These are phyloP conservation scores for Ceratobasidium papillatum DNA, from an alignment of 1,284 basidiomycete genomes.

Conservation along the genomic window DNA sequence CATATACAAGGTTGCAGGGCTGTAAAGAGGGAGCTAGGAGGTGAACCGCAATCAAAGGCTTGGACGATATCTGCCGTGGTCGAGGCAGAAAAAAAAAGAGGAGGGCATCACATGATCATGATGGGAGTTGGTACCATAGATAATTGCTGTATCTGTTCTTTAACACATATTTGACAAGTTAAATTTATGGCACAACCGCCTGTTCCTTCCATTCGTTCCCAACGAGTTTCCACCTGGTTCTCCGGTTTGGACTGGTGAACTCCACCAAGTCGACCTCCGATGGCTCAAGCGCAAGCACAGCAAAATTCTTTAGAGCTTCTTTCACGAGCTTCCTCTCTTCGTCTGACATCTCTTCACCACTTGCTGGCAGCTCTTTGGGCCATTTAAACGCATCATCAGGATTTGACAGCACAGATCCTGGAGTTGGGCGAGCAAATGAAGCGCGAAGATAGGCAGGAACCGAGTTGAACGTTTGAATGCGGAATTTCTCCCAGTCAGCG, in stretches of 20 bases:
- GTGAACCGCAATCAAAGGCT: too few relatives aligned
- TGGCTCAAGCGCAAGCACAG: conserved; percentile 44
- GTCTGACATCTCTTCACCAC: conserved; percentile 36
- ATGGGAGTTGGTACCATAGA: too few relatives aligned
- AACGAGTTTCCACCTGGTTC: conserved; percentile 33
- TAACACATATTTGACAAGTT: neutral
- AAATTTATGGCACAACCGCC: conserved; percentile 36
- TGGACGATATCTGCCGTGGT: too few relatives aligned
- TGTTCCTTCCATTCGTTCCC: conserved; percentile 33
- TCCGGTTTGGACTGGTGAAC: conserved; percentile 39
- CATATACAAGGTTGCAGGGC: too few relatives aligned
- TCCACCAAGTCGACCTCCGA: conserved; percentile 43
- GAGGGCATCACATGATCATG: neutral
- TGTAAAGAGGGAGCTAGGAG: too few relatives aligned
- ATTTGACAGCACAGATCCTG: conserved; percentile 38
- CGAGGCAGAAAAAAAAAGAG: too few relatives aligned
- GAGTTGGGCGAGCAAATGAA: conserved; percentile 41
- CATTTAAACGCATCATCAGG: conserved; percentile 42
- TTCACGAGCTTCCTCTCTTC: conserved; percentile 36
- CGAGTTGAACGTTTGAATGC: conserved; percentile 43
- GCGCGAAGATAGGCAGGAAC: conserved; percentile 42
- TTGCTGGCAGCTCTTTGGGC: conserved; percentile 42
- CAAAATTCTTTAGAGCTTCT: conserved; percentile 43
- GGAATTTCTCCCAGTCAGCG: conserved; percentile 41
- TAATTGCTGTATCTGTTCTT: too few relatives aligned